Base-by-base conservation (phyloP, 1,139 yeast genomes). In the Hansenula sp. region DNA sequence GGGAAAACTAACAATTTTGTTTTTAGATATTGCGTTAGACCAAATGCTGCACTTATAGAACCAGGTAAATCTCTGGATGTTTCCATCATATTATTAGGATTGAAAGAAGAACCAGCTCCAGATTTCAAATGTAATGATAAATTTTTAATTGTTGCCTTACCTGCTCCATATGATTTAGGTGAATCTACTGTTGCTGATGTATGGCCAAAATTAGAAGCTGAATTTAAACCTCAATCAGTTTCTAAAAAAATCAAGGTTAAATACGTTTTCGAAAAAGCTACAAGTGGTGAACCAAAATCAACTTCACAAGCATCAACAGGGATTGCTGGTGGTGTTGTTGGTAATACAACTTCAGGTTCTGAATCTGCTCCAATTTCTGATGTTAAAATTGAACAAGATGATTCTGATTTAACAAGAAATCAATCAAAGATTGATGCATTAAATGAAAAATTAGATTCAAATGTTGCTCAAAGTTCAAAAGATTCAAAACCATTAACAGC, bases 91-190 rank as follows among this genome's bases (percentile, higher is more conserved):
- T 80, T 89, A 49, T 90, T 90, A 62, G 96, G 96, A 11, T 73
- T 84, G 55, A 69, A 81, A 42, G 82, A 81, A 53, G 89, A 86
- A 46, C 90, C 94, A 44, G 72, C 80, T 11, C 64, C 76, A 38
- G 87, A 79, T 55, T 77, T 74, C 65, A 82, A 82, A 65, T 84
- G 95, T 64, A 85, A 83, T 63, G 97, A 92, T 66, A 92, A 92
- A 68, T 92, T 92, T 62, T 77, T 92, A 59, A 82, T 92, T 47
- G 92, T 90, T 53, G 79, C 94, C 25, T 73, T 89, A 51, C 94
- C 95, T 38, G 79, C 90, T 45, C 79, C 84, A 24, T 61, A 66
- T 32, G 75, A 69, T 37, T 48, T 77, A 43, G 72, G 73, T 41
- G 82, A 79, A 40, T 66, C 76, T 30, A 56, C 62, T 17, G 87